Conservation (phyloP, 306 rosid species). For the Dryas drummondii region DNA sequence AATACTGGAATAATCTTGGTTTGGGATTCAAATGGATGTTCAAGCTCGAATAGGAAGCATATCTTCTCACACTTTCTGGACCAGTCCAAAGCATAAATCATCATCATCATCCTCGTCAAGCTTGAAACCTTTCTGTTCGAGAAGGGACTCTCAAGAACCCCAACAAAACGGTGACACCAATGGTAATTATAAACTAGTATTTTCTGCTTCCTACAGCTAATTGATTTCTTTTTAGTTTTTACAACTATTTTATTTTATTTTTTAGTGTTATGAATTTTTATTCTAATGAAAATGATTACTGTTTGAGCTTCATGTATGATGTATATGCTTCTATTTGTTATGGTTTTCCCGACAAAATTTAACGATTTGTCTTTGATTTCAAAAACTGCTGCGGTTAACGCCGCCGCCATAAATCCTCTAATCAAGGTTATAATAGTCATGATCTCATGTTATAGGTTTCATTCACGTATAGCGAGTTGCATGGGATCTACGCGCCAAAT, state of each 20-base stretch:
- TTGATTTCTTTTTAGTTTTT: neutral
- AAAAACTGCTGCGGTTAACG: too few relatives aligned
- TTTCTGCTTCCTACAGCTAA: neutral
- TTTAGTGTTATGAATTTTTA: too few relatives aligned
- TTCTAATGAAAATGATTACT: neutral
- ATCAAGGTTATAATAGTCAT: too few relatives aligned
- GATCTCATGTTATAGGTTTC: too few relatives aligned
- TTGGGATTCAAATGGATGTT: conserved; percentile 47
- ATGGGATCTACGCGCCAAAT: too few relatives aligned
- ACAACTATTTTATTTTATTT: neutral
- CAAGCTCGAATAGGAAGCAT: conserved; percentile 45
- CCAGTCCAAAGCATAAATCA: conserved; percentile 24
- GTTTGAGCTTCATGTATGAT: neutral
- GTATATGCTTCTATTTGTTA: too few relatives aligned
- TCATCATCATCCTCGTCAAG: conserved; percentile 26
- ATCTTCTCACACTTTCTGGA: conserved; percentile 35
- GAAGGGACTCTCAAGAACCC: conserved; percentile 46
- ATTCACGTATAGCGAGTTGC: too few relatives aligned
- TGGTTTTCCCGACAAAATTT: too few relatives aligned
- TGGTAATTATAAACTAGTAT: conserved; percentile 11
- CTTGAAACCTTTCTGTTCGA: conserved; percentile 41
- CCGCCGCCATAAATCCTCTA: too few relatives aligned
- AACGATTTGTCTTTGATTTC: too few relatives aligned
- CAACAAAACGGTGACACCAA: conserved; percentile 35
- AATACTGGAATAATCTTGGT: conserved; percentile 13